Base-by-base conservation (phyloP, 164 flowering plant species). In the Stephania japonica region DNA sequence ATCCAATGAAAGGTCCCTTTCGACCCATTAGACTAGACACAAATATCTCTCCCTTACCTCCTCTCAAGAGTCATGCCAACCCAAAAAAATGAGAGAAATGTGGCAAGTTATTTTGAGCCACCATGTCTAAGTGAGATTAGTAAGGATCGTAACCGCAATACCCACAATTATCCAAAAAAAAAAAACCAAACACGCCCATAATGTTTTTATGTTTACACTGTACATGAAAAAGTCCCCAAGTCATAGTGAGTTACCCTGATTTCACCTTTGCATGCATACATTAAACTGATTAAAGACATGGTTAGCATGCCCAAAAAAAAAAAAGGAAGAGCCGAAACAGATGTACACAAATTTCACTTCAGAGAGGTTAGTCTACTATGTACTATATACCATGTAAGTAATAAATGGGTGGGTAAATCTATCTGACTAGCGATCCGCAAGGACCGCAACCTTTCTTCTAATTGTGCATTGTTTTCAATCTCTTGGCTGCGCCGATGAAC, bases 401-500 rank as follows among this genome's bases (percentile, higher is more conserved):
- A 16, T 56, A 56, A 19, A 56, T 18, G 62, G 23, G 3, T 56
- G 62, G 62, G 62, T 9, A 56, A 56, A 56, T 47, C 53, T 47
- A 56, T 47, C 53, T 47, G 53, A 47, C 38, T 32, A 32, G 38
- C 38, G 38, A 32, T 32, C 38, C 38, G 38, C 50, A 1, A 8
- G 38, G 4, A 2, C 38, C 38, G 38, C 50, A 1, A 8, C 50
- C 7, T 44, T 44, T 13, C 53, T 47, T 56, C 23, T 56, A 56
- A 56, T 56, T 26, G 68, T 76, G 78, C 26, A 27, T 68, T 14
- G 77, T 77, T 65, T 75, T 84, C 78, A 80, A 82, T 78, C 83
- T 82, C 86, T 89, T 93, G 2, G 94, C 88, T 10, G 92, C 86
- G 25, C 75, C 83, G 64, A 88, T 81, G 78, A 93, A 90, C 13